Evolutionary conservation across 2,329 filamentous ascomycete species (phyloP), one percentile per base, ranked within the genome.

Genomic region (Alternaria tenuissima): DNA sequence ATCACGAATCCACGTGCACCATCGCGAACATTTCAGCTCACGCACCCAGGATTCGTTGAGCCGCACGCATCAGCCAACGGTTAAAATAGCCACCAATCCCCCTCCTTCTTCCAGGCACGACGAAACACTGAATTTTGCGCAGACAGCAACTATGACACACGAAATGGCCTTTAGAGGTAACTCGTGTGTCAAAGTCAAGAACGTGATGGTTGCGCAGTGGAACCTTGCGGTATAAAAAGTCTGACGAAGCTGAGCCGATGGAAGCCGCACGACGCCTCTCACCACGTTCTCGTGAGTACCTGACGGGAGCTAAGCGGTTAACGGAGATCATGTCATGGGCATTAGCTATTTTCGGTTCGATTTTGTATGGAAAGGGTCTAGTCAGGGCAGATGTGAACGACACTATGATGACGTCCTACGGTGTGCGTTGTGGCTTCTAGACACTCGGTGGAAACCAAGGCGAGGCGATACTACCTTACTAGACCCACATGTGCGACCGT

Each of bases 111-210:
- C 38, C 34, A 55, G 51, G 54, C 68, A 70, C 63, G 62, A 56
- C 57, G 47, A 59, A 58, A 53, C n/a, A 26, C 11, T n/a, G 36
- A 56, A 52, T 58, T 61, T 60, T 55, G 30, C 44, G 41, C 47
- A 41, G 14, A 59, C 39, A 24, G 56, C 53, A 8, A 54, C 64
- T 67, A 67, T 72, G 69, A 72, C 69, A 72, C 63, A 72, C 52
- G 41, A 63, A 57, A 69, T 69, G 34, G 58, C 68, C 46, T 58
- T 67, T 63, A 70, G 49, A 61, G 69, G 55, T 52, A 64, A 56
- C 54, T 43, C 52, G 36, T 70, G 65, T 70, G 69, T 70, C 69
- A 72, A 58, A 47, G 43, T 47, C 61, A 38, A 28, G 16, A 24
- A 14, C 43, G 38, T 58, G 41, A 56, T 58, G 52, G 53, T 59